Conservation (phyloP, 371 early-diverging fungal species). For the Mortierella polycephala region DNA sequence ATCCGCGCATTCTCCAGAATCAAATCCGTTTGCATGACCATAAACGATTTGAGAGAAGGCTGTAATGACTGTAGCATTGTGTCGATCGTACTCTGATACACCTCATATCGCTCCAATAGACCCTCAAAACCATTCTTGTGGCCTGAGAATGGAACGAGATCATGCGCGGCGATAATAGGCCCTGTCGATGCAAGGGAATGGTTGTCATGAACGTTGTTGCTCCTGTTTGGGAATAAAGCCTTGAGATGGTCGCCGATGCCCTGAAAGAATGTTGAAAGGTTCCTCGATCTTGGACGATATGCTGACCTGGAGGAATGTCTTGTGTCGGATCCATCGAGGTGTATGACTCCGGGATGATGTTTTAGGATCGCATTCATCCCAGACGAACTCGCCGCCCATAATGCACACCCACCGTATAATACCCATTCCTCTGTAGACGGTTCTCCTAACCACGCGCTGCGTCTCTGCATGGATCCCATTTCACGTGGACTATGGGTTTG, state of each 20-base stretch:
- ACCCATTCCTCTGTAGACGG: conserved; percentile 32
- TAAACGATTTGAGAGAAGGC: conserved; percentile 15
- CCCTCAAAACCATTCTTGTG: conserved; percentile 1
- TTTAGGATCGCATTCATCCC: neutral
- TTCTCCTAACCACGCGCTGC: conserved; percentile 37
- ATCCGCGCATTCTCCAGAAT: neutral
- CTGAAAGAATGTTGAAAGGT: conserved; percentile 7
- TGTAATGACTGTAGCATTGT: conserved; percentile 3
- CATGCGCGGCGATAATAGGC: no score
- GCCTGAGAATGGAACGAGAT: no score
- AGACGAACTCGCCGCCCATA: conserved; percentile 22
- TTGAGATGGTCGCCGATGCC: conserved; percentile 11
- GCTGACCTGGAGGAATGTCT: neutral
- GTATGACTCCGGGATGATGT: no score
- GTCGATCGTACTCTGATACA: conserved; percentile 8
- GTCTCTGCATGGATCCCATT: neutral
- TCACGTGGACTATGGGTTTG: no score
- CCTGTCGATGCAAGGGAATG: no score
- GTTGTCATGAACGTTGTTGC: neutral
- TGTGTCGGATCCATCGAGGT: neutral
- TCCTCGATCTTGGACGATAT: neutral
- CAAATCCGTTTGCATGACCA: conserved; percentile 15
- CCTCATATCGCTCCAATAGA: conserved; percentile 17
- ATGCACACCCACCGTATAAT: conserved; percentile 16
- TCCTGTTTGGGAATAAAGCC: conserved; percentile 5